These are phyloP conservation scores for Gliomastix tumulicola DNA, from an alignment of 2,329 filamentous ascomycete species.

Conservation along the genomic window DNA sequence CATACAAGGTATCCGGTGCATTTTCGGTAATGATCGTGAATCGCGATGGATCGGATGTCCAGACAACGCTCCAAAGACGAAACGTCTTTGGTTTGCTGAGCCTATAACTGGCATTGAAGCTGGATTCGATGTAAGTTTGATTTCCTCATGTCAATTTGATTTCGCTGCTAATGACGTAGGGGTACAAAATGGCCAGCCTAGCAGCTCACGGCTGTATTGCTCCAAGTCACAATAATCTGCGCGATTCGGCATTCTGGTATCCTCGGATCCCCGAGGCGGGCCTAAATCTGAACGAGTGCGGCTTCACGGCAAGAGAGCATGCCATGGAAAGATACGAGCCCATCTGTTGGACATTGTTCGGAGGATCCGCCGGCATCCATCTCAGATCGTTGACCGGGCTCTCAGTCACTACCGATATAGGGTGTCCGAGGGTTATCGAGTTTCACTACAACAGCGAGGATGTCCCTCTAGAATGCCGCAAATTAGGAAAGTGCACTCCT, in stretches of 20 bases:
- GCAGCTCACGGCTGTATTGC: slow-evolving; percentile 2
- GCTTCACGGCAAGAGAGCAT: slow-evolving; percentile 6
- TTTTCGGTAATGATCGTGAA: slow-evolving; percentile 4
- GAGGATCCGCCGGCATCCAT: slow-evolving; percentile 6
- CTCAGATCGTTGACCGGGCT: slow-evolving; percentile 5
- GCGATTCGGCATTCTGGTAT: slow-evolving; percentile 7
- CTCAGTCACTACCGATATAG: slow-evolving; percentile 6
- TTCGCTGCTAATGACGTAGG: slow-evolving; percentile 5
- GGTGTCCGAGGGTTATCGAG: slow-evolving; percentile 3
- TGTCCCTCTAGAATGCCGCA: slow-evolving; percentile 5
- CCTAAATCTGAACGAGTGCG: slow-evolving; percentile 4
- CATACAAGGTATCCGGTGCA: slow-evolving; percentile 7
- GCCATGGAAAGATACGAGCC: slow-evolving; percentile 7
- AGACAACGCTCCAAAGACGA: slow-evolving; percentile 5
- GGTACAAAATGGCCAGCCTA: slow-evolving; percentile 7
- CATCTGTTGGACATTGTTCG: slow-evolving; percentile 7
- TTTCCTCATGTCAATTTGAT: not conserved
- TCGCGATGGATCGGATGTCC: slow-evolving; percentile 7
- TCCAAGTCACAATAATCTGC: slow-evolving; percentile 4
- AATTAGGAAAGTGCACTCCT: slow-evolving; percentile 5
- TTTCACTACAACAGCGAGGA: slow-evolving; percentile 7
- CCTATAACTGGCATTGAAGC: slow-evolving; percentile 5
- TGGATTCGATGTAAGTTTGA: slow-evolving; percentile 7
- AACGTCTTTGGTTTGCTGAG: slow-evolving; percentile 3
- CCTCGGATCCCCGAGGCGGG: slow-evolving; percentile 5